These are phyloP conservation scores for Rutstroemia sp. DNA, from an alignment of 2,329 filamentous ascomycete genomes.

Conservation along the genomic window DNA sequence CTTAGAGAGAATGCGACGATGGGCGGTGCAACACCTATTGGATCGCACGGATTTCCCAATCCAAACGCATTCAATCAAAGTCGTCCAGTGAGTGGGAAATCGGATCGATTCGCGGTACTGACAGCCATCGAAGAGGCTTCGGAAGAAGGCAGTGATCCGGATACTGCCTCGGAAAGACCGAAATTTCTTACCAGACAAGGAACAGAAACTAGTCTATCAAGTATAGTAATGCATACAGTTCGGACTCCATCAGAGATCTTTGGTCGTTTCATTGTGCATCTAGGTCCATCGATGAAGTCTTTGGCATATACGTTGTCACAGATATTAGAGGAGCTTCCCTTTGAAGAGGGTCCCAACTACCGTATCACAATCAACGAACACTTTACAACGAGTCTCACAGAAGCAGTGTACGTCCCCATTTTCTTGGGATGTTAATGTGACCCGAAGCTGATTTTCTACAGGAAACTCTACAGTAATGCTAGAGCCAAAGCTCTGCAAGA, in stretches of 20 bases:
- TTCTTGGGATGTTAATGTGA: not conserved
- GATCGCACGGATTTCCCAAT: slow-evolving; percentile 1
- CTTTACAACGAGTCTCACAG: slow-evolving; percentile 70
- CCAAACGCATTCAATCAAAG: not conserved
- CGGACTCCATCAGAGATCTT: slow-evolving; percentile 77
- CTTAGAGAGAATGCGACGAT: slow-evolving; percentile 50
- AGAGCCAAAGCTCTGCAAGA: slow-evolving; percentile 68
- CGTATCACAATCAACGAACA: slow-evolving; percentile 70
- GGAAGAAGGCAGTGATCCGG: slow-evolving; percentile 46
- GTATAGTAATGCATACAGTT: slow-evolving; percentile 33
- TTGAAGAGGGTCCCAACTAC: slow-evolving; percentile 59
- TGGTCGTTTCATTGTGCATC: slow-evolving; percentile 75
- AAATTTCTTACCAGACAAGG: slow-evolving; percentile 12
- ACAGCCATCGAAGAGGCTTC: slow-evolving; percentile 57
- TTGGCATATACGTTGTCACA: slow-evolving; percentile 86
- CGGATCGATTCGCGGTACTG: slow-evolving; percentile 41
- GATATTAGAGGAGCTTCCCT: slow-evolving; percentile 81
- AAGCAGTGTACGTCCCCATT: slow-evolving; percentile 52
- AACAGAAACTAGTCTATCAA: slow-evolving; percentile 18
- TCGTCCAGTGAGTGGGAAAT: slow-evolving; percentile 33
- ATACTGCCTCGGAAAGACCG: slow-evolving; percentile 27
- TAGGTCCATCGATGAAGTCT: slow-evolving; percentile 94
- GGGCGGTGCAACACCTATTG: slow-evolving; percentile 14
- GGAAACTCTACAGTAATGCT: slow-evolving; percentile 65
- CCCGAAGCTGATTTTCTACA: slow-evolving; percentile 4